These are phyloP conservation scores for Pseudogymnoascus sp. DNA, from an alignment of 2,329 filamentous ascomycete species.

Conservation along the genomic window DNA sequence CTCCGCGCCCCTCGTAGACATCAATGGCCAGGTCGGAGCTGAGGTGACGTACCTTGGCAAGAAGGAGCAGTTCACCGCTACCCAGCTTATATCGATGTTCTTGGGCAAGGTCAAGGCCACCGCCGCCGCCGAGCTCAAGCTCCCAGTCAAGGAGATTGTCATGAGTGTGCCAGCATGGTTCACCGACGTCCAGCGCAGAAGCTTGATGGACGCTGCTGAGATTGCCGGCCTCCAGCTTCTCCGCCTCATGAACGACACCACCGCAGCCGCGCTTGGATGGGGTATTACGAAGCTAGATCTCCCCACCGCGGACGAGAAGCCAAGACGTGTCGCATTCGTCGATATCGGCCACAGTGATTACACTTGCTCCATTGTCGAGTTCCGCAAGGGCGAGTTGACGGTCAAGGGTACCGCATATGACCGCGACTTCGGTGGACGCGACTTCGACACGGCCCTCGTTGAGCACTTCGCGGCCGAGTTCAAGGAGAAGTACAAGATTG, in stretches of 20 bases:
- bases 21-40: conserved; percentile 89
- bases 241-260: conserved; percentile 95
- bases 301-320: conserved; percentile 81
- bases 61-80: conserved; percentile 92
- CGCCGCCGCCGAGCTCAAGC: conserved; percentile 76
- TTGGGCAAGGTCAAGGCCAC: conserved; percentile 90
- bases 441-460: conserved; percentile 91
- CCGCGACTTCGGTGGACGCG: conserved; percentile 91
- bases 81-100: conserved; percentile 91
- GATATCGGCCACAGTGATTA: conserved; percentile 97
- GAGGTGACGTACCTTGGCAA: conserved; percentile 90
- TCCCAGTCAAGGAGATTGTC: conserved; percentile 87
- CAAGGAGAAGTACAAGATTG: conserved; percentile 95
- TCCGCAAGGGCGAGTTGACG: conserved; percentile 90
- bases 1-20: conserved; percentile 76
- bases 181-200: conserved; percentile 86
- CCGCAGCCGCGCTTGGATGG: conserved; percentile 89
- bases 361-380: conserved; percentile 89
- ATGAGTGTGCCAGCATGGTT: conserved; percentile 96
- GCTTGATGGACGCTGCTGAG: conserved; percentile 83
- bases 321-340: conserved; percentile 81
- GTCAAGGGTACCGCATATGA: conserved; percentile 92
- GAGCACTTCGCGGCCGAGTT: conserved; percentile 95
- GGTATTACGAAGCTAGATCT: conserved; percentile 98
- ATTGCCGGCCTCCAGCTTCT: conserved; percentile 90